Conservation (phyloP, 805 yeast species). For the Saturnispora gosingensis region DNA sequence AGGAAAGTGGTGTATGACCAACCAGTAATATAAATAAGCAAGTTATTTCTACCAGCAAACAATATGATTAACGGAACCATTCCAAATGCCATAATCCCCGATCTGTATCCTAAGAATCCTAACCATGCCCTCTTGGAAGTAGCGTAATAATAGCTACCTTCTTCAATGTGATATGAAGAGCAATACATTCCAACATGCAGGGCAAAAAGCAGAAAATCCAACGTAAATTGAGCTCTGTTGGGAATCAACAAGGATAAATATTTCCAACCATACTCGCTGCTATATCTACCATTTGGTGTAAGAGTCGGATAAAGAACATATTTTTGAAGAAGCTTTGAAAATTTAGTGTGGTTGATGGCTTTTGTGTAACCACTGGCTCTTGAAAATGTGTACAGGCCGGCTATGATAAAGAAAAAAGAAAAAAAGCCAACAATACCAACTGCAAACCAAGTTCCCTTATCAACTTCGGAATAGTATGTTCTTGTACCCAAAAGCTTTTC, state of each 20-base stretch:
- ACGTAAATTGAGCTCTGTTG: constrained; percentile 6
- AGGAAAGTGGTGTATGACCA: constrained; percentile 35
- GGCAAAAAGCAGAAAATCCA: constrained; percentile 5
- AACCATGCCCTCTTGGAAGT: constrained; percentile 26
- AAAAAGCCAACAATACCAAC: neutral
- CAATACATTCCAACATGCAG: constrained; percentile 9
- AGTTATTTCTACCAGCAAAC: constrained; percentile 40
- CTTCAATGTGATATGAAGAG: constrained; percentile 5
- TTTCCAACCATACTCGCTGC: constrained; percentile 10
- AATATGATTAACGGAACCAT: constrained; percentile 33
- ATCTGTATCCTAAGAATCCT: constrained; percentile 22
- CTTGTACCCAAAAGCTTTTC: neutral
- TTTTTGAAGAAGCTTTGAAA: too few species aligned
- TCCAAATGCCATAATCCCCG: constrained; percentile 33
- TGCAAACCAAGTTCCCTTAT: neutral
- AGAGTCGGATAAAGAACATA: too few species aligned
- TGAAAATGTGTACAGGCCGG: neutral
- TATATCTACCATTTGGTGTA: neutral
- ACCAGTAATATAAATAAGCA: constrained; percentile 34
- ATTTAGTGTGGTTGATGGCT: neutral
- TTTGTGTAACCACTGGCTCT: neutral
- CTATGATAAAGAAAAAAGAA: neutral
- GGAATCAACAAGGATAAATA: constrained; percentile 11
- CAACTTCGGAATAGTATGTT: neutral
- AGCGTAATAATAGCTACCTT: constrained; percentile 18